A percentile compares a stretch with the other conserved stretches of the same genome.
These are phyloP conservation scores for Stemphylium beticola DNA, from an alignment of 2,329 filamentous ascomycete genomes.

Conservation along the genomic window DNA sequence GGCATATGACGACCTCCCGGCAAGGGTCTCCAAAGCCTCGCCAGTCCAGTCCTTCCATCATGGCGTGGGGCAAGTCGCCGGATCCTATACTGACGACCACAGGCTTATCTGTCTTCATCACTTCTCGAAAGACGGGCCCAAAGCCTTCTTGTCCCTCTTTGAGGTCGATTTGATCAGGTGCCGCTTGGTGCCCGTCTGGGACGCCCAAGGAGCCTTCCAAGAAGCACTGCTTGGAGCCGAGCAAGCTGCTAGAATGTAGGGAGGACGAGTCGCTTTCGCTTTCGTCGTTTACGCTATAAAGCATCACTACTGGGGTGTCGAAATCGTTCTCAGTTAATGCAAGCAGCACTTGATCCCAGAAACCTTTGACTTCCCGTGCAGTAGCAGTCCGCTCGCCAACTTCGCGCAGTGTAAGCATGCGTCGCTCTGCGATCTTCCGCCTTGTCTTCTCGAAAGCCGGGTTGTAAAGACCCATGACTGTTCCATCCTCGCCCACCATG, in stretches of 20 bases:
- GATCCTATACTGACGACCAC: conserved; percentile 71
- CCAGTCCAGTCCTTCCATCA: conserved; percentile 72
- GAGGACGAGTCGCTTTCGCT: conserved; percentile 74
- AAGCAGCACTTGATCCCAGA: conserved; percentile 73
- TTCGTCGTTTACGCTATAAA: conserved; percentile 78
- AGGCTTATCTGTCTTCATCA: conserved; percentile 71
- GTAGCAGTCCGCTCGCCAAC: conserved; percentile 76
- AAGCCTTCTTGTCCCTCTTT: conserved; percentile 74
- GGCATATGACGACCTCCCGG: conserved; percentile 74
- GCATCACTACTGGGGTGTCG: conserved; percentile 76
- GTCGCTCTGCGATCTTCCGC: conserved; percentile 76
- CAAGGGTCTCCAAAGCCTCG: conserved; percentile 75
- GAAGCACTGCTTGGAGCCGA: conserved; percentile 67
- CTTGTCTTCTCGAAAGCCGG: conserved; percentile 82
- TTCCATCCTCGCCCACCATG: conserved; percentile 74
- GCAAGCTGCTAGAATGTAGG: conserved; percentile 69
- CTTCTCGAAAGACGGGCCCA: conserved; percentile 75
- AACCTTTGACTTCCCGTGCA: conserved; percentile 73
- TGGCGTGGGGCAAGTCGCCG: conserved; percentile 67
- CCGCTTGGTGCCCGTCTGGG: conserved; percentile 66
- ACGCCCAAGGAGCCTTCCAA: conserved; percentile 77
- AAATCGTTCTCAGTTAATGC: conserved; percentile 76
- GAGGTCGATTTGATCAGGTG: conserved; percentile 69
- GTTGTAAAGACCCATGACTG: conserved; percentile 78
- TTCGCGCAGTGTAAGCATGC: conserved; percentile 79